Percentiles rank a stretch among this genome's conserved stretches.
These are phyloP conservation scores for Tephrocybe sp. DNA, from an alignment of 768 basidiomycete species.

Conservation along the genomic window DNA sequence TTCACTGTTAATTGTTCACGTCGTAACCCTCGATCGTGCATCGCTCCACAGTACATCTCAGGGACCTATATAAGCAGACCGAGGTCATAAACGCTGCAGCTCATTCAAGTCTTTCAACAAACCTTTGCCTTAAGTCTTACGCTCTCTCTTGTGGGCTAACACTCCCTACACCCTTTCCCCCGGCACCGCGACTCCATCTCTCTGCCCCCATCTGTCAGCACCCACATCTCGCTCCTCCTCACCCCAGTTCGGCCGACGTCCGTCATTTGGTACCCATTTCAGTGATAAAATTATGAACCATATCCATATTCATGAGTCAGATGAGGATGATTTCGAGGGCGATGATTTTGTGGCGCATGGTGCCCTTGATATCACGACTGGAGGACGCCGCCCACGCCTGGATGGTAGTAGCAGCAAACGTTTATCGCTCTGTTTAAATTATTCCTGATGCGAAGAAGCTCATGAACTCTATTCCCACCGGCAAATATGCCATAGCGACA, in stretches of 20 bases:
- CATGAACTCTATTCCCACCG: constrained; percentile 64
- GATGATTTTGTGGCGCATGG: constrained; percentile 5
- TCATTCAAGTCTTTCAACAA: too few relatives aligned
- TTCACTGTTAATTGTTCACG: too few relatives aligned
- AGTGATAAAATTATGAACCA: constrained; percentile 21
- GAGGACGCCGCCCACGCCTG: constrained; percentile 43
- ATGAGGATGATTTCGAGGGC: background rate
- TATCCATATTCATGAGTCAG: background rate
- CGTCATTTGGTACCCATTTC: constrained; percentile 45
- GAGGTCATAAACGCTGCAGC: too few relatives aligned
- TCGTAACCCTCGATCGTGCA: too few relatives aligned
- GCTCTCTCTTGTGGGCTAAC: constrained; percentile 19
- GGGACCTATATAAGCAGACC: too few relatives aligned
- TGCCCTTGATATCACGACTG: constrained; percentile 18
- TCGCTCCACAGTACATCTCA: too few relatives aligned
- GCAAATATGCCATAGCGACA: constrained; percentile 72
- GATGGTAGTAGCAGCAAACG: constrained; percentile 53
- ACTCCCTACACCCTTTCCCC: constrained; percentile 25
- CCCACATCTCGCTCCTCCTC: constrained; percentile 46
- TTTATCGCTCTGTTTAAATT: constrained; percentile 67
- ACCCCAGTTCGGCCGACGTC: constrained; percentile 38
- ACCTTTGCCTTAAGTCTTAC: constrained; percentile 32
- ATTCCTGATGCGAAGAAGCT: constrained; percentile 68
- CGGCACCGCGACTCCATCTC: constrained; percentile 40
- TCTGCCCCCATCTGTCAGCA: constrained; percentile 33